phyloP scores from a whole-genome alignment of 352 stramenopile genomes.

The Phytophthora ohioensis region DNA sequence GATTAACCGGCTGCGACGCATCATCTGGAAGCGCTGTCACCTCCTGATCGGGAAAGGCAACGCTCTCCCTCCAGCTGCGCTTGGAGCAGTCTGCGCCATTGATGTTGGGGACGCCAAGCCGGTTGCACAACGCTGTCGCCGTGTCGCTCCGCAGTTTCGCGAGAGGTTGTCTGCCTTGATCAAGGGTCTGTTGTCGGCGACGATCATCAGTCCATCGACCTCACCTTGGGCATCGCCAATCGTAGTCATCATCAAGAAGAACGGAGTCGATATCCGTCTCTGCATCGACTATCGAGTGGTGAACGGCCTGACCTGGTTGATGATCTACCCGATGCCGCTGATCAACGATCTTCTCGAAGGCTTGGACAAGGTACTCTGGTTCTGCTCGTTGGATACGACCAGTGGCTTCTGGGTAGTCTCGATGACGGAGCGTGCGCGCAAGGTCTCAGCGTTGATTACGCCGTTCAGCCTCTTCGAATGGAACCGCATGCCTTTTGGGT shows the following conservation, averaged over 20 bases:
- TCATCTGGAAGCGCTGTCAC: neutral
- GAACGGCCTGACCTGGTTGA: neutral
- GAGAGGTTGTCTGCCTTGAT: constrained; percentile 1
- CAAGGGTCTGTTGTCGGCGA: neutral
- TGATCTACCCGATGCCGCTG: no score
- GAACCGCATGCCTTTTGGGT: no score
- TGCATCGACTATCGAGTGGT: constrained; percentile 1
- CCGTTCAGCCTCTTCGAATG: no score
- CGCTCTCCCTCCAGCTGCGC: neutral
- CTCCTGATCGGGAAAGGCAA: constrained; percentile 11
- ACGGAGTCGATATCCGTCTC: neutral
- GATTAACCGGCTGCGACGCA: no score
- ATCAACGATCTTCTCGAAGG: no score
- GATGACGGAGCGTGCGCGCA: no score
- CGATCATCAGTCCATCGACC: no score
- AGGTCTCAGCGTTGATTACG: no score
- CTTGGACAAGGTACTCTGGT: no score
- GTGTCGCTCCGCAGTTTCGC: neutral
- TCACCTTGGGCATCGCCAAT: no score
- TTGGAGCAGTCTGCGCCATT: constrained; percentile 6
- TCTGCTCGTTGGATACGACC: no score
- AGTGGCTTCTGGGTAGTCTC: no score
- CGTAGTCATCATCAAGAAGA: constrained; percentile 3
- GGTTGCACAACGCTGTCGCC: neutral
- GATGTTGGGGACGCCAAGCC: constrained; percentile 10